phyloP scores from a whole-genome alignment of 768 basidiomycete species.

The Kwoniella europaea region DNA sequence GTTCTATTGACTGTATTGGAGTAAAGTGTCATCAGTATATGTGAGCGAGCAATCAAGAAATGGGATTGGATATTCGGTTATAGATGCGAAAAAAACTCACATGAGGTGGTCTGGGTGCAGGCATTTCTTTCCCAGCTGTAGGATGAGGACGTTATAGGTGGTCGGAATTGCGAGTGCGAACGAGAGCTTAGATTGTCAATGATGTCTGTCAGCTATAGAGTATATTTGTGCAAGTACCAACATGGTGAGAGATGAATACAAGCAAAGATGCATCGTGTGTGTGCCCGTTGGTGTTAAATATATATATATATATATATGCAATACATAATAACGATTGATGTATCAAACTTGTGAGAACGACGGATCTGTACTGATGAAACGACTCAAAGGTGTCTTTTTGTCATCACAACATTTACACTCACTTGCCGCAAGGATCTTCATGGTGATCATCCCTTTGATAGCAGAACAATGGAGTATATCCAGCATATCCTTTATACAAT shows the following conservation, averaged over 20 bases:
- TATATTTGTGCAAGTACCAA: background rate
- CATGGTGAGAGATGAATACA: background rate
- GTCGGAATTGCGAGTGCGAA: background rate
- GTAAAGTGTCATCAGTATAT: background rate
- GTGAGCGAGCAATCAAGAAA: background rate
- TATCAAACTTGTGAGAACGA: no score
- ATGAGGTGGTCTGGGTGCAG: constrained; percentile 29
- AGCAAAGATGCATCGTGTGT: background rate
- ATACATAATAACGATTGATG: background rate
- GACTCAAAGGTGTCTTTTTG: constrained; percentile 1
- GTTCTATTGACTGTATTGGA: constrained; percentile 17
- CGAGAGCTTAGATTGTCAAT: background rate
- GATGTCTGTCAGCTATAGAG: background rate
- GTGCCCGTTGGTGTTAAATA: background rate
- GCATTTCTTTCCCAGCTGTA: constrained; percentile 12
- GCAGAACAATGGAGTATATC: constrained; percentile 8
- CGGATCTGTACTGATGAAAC: constrained; percentile 7
- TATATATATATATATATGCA: background rate
- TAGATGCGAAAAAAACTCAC: constrained; percentile 15
- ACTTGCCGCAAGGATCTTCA: constrained; percentile 4
- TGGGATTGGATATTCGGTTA: background rate
- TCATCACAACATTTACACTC: background rate
- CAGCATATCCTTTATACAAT: background rate
- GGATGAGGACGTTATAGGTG: background rate
- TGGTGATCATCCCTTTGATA: constrained; percentile 7